Base-by-base conservation (phyloP, 164 flowering plant species). In the Tetracentron sinense region DNA sequence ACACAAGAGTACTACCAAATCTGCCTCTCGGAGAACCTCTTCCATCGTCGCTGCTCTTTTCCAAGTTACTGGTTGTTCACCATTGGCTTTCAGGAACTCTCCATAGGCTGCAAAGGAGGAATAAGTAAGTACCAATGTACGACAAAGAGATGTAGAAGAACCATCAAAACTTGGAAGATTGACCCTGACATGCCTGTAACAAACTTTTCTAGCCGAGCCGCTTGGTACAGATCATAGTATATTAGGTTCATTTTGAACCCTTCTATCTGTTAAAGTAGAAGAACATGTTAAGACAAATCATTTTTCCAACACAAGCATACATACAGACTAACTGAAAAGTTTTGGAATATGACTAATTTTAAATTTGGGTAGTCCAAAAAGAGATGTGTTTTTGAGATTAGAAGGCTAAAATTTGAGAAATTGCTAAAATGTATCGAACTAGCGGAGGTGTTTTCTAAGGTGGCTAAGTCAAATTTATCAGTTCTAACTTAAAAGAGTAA, bases 231-330 rank as follows among this genome's bases (percentile, higher is more conserved):
- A 70, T 94, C 98, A 71, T 75, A 94, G 83, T 94, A 94, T 44
- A 94, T 91, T 42, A 94, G 81, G 79, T 94, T 94, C 97, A 94
- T 94, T 72, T 94, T 94, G 85, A 90, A 94, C 49, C 98, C 97
- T 80, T 94, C 98, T 70, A 94, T 77, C 97, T 94, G 81, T 48
- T 17, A 56, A 38, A 59, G 12, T 19, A 29, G 30, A 31, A 56
- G 0, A 14, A 27, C 31, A 26, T 26, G 53, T 1, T 53, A n/a
- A n/a, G n/a, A n/a, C n/a, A n/a, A n/a, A n/a, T n/a, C n/a, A n/a
- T n/a, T n/a, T n/a, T n/a, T n/a, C n/a, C n/a, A n/a, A n/a, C n/a
- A n/a, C n/a, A n/a, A n/a, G n/a, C n/a, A n/a, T n/a, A n/a, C n/a
- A n/a, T n/a, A n/a, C n/a, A n/a, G n/a, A n/a, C n/a, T n/a, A n/a